Evolutionary conservation across 176 grass and related monocot species (phyloP), one percentile per base, ranked within the genome.

Genomic region (Avena eriantha): DNA sequence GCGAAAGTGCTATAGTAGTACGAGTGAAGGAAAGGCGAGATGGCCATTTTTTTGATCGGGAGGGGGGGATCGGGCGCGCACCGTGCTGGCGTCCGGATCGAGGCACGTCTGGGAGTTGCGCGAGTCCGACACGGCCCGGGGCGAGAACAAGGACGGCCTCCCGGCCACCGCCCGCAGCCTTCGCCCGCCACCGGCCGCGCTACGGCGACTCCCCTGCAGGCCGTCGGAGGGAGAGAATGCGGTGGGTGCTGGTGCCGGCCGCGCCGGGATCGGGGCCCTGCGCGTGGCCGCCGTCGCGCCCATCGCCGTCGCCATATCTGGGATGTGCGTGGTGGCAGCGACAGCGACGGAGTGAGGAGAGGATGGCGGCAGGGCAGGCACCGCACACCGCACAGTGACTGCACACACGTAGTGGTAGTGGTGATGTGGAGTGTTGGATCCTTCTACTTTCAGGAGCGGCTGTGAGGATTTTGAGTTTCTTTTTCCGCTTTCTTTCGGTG

Each of bases 41-140:
- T 58, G 8, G 31, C 46, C 21, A 74, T 78, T 83, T 77, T 82
- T 29, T 22, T 51, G 69, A 73, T 83, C 36, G 53, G 59, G 34
- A 72, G 13, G 39, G 54, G 14, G 18, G 11, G 12, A 48, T 77
- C 3, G 72, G 21, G 73, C 65, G 35, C 94, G 80, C 80, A 99
- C 97, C 85, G 88, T 91, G 88, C 94, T 96, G 29, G 97, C 97
- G 63, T 99, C 97, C 51, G 97, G 97, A 92, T 96, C 94, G 47
- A 99, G 92, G 79, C 97, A 99, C 21, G 97, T 99, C 89, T 99
- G 94, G 5, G 97, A 93, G 89, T 87, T 92, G 13, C 61, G 77
- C 0, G 97, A 96, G 66, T 99, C 97, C 1, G 97, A 99, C 47
- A 99, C 97, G 45, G 85, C 94, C 63, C 76, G 67, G 19, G 94